These are phyloP conservation scores for Phialophora expanda DNA, from an alignment of 2,329 filamentous ascomycete genomes.

Conservation along the genomic window DNA sequence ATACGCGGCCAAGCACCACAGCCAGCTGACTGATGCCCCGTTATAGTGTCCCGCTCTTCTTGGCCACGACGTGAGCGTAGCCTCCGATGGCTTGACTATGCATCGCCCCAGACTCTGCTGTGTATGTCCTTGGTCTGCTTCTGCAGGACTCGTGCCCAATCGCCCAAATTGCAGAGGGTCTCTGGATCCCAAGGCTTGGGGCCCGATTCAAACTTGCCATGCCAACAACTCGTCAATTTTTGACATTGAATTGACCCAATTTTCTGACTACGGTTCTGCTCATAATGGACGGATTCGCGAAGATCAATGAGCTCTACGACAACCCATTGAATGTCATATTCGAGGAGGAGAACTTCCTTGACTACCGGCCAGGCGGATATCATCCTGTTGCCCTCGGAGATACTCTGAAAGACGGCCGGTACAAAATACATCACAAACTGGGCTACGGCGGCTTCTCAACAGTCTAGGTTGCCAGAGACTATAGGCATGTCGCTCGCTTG, in stretches of 20 bases:
- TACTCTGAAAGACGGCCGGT: not conserved
- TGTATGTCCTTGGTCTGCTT: not conserved
- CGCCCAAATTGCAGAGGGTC: constrained; percentile 39
- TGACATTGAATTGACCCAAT: too few relatives aligned
- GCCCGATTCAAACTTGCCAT: too few relatives aligned
- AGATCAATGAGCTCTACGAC: too few relatives aligned
- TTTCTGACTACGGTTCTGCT: too few relatives aligned
- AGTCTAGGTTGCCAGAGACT: not conserved
- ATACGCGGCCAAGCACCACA: constrained; percentile 10
- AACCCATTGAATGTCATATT: too few relatives aligned
- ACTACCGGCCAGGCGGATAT: not conserved
- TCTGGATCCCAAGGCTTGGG: too few relatives aligned
- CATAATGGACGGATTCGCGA: too few relatives aligned
- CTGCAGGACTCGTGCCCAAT: constrained; percentile 24
- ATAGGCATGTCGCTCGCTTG: not conserved
- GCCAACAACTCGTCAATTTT: too few relatives aligned
- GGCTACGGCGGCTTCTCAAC: not conserved
- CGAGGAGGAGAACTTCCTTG: too few relatives aligned
- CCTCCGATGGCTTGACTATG: constrained; percentile 15
- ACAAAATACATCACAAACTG: not conserved
- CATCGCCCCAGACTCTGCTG: not conserved
- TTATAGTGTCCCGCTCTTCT: constrained; percentile 36
- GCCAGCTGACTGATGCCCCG: constrained; percentile 35
- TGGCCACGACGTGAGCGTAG: constrained; percentile 24
- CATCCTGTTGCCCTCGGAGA: not conserved